Evolutionary conservation across 805 yeast species (phyloP).

Genomic region (Monosporozyma unispora): DNA sequence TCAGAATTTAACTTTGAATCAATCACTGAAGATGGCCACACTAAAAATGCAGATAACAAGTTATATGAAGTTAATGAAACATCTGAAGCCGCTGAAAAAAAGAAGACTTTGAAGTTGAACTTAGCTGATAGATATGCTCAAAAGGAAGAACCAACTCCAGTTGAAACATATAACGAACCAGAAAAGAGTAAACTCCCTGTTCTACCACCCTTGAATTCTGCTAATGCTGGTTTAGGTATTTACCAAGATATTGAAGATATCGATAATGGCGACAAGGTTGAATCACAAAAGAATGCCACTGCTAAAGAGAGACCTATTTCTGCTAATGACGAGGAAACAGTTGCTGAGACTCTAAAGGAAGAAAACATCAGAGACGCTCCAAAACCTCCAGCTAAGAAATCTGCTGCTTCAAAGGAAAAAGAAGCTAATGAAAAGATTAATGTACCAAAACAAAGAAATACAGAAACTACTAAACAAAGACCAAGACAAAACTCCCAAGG

Average conservation of each 20-base stretch:
- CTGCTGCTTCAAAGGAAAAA: not conserved
- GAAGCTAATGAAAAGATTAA: constrained; percentile 1
- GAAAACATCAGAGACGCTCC: constrained; percentile 5
- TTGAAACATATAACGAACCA: not conserved
- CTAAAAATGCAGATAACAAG: constrained; percentile 20
- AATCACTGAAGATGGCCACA: constrained; percentile 16
- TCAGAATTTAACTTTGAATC: constrained; percentile 26
- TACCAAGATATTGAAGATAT: constrained; percentile 12
- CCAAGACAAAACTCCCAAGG: constrained; percentile 7
- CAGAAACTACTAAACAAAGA: constrained; percentile 6
- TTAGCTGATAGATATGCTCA: constrained; percentile 32
- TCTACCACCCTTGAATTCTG: constrained; percentile 24
- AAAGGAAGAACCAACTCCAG: not conserved
- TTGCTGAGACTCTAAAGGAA: constrained; percentile 3
- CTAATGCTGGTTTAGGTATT: constrained; percentile 23
- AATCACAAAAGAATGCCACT: not conserved
- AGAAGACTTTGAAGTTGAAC: constrained; percentile 27
- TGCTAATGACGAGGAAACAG: constrained; percentile 2
- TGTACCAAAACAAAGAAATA: constrained; percentile 9
- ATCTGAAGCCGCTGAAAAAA: constrained; percentile 4
- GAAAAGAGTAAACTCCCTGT: constrained; percentile 17
- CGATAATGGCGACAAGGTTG: not conserved
- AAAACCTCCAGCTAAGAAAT: not conserved
- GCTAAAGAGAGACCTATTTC: not conserved
- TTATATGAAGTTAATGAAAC: constrained; percentile 16